Evolutionary conservation across 2,329 filamentous ascomycete species (phyloP).

Genomic region (Cladosporium sp.): DNA sequence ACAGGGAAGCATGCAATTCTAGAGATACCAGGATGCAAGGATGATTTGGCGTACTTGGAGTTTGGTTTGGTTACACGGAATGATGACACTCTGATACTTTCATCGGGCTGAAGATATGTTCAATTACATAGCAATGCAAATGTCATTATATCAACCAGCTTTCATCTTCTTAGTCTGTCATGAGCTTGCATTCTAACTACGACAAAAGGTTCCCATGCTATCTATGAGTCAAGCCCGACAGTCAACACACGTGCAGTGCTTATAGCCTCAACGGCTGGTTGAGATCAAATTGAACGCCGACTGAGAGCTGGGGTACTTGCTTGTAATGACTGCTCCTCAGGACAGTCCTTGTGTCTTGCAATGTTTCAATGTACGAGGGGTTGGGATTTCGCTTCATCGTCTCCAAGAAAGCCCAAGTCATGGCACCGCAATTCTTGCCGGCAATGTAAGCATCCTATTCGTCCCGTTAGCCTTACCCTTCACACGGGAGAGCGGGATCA

Average conservation of each 20-base stretch:
- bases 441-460: conserved; percentile 41
- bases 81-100: background rate
- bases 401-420: conserved; percentile 52
- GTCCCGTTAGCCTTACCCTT: conserved; percentile 26
- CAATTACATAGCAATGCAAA: background rate
- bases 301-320: conserved; percentile 48
- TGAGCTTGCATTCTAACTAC: background rate
- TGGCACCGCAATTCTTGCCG: conserved; percentile 47
- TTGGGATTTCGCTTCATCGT: conserved; percentile 41
- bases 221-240: background rate
- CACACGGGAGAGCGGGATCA: conserved; percentile 38
- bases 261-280: conserved; percentile 33
- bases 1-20: conserved; percentile 27
- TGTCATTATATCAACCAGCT: background rate
- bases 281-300: conserved; percentile 45
- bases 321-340: conserved; percentile 43
- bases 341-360: conserved; percentile 42
- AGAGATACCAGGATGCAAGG: conserved; percentile 1
- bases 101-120: background rate
- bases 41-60: background rate
- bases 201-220: too few relatives aligned
- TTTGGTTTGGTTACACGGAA: background rate
- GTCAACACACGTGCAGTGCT: background rate
- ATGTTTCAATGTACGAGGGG: conserved; percentile 44
- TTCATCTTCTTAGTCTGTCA: background rate